A percentile compares a stretch with the other conserved stretches of the same genome.
These are phyloP conservation scores for Coniochaeta prunicola DNA, from an alignment of 2,329 filamentous ascomycete species.

Conservation along the genomic window DNA sequence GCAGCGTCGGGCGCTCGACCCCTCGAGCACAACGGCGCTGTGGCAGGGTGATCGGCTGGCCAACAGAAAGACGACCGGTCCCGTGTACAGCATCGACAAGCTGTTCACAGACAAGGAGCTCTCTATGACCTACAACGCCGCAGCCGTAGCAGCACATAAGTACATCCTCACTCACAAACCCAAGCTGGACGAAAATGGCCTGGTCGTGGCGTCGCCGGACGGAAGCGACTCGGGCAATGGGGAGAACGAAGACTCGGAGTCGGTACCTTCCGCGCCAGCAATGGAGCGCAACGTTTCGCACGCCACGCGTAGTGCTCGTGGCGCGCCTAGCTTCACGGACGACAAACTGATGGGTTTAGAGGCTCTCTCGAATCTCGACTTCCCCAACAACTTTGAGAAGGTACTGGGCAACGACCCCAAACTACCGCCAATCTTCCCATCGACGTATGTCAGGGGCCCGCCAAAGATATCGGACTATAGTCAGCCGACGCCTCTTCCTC, in stretches of 20 bases:
- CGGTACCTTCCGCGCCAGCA: slow-evolving; percentile 38
- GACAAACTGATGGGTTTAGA: slow-evolving; percentile 54
- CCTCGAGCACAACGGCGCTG: slow-evolving; percentile 50
- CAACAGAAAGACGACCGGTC: slow-evolving; percentile 47
- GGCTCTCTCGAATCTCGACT: slow-evolving; percentile 51
- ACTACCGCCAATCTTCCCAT: slow-evolving; percentile 49
- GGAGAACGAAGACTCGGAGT: slow-evolving; percentile 39
- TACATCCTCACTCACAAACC: slow-evolving; percentile 52
- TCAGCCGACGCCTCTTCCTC: slow-evolving; percentile 41
- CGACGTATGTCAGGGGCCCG: slow-evolving; percentile 52
- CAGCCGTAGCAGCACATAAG: slow-evolving; percentile 55
- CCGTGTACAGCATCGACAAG: slow-evolving; percentile 60
- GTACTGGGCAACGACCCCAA: slow-evolving; percentile 49
- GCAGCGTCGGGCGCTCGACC: slow-evolving; percentile 46
- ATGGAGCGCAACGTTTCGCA: slow-evolving; percentile 61
- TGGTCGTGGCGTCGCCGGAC: slow-evolving; percentile 39
- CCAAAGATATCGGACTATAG: slow-evolving; percentile 47
- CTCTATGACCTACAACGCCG: slow-evolving; percentile 55
- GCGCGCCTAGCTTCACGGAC: slow-evolving; percentile 48
- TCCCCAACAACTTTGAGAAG: slow-evolving; percentile 51
- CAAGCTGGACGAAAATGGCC: slow-evolving; percentile 41
- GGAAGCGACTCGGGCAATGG: slow-evolving; percentile 48
- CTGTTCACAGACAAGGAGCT: slow-evolving; percentile 66
- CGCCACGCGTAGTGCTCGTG: slow-evolving; percentile 55
- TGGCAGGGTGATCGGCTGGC: slow-evolving; percentile 56